A percentile compares a stretch with the other conserved stretches of the same genome.
phyloP scores from a whole-genome alignment of 495 filamentous ascomycete species.

The Penicillium crystallinum region DNA sequence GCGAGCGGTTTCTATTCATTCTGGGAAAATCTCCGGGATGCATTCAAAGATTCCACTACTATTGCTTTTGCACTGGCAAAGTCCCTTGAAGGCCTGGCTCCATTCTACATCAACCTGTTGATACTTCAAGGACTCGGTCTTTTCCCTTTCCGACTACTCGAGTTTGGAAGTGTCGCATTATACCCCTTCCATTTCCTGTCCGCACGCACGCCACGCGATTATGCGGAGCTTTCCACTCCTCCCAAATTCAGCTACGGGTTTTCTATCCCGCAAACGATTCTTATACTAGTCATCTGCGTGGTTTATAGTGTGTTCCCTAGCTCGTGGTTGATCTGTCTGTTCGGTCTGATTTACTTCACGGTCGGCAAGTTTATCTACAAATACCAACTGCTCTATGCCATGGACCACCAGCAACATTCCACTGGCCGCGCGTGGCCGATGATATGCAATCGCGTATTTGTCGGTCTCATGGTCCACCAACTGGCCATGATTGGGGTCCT shows the following conservation, averaged over 20 bases:
- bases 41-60: slow-evolving; percentile 69
- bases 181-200: slow-evolving; percentile 75
- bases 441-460: slow-evolving; percentile 82
- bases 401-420: slow-evolving; percentile 95
- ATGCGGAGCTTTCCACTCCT: slow-evolving; percentile 75
- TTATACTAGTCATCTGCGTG: slow-evolving; percentile 89
- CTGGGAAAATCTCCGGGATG: slow-evolving; percentile 63
- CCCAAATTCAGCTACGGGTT: slow-evolving; percentile 93
- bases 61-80: slow-evolving; percentile 71
- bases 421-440: slow-evolving; percentile 93
- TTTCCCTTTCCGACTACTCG: slow-evolving; percentile 86
- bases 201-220: slow-evolving; percentile 89
- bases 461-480: slow-evolving; percentile 84
- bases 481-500: slow-evolving; percentile 85
- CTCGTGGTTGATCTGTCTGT: slow-evolving; percentile 74
- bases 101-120: slow-evolving; percentile 93
- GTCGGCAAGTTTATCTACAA: slow-evolving; percentile 95
- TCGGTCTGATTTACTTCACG: slow-evolving; percentile 82
- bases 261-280: slow-evolving; percentile 84
- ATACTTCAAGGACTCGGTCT: slow-evolving; percentile 88
- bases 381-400: slow-evolving; percentile 94
- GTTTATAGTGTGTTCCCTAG: slow-evolving; percentile 87
- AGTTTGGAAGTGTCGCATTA: slow-evolving; percentile 78
- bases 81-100: slow-evolving; percentile 65
- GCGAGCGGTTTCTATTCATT: slow-evolving; percentile 65